phyloP scores from a whole-genome alignment of 768 basidiomycete genomes.

The Lepiota venenata region DNA sequence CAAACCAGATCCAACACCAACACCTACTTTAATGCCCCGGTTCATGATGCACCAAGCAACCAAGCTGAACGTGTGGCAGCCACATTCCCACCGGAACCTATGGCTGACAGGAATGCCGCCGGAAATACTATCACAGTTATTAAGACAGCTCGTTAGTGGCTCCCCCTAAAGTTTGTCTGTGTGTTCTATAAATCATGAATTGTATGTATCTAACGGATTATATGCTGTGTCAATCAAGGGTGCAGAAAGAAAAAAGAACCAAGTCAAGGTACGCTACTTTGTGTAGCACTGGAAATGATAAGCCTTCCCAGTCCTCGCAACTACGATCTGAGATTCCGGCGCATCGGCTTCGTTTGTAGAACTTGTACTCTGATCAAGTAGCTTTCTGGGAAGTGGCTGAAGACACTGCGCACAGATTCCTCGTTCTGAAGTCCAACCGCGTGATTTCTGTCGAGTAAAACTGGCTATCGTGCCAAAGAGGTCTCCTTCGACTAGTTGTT shows the following conservation, averaged over 20 bases:
- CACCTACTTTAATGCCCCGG: too few relatives aligned
- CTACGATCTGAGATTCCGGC: conserved; percentile 32
- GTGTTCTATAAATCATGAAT: too few relatives aligned
- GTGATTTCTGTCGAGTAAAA: conserved; percentile 49
- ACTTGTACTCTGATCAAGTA: neutral
- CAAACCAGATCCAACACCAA: too few relatives aligned
- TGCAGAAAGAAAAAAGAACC: neutral
- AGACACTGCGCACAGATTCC: conserved; percentile 52
- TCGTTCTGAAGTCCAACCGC: conserved; percentile 59
- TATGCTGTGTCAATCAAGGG: neutral
- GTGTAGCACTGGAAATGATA: conserved; percentile 48
- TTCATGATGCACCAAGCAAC: too few relatives aligned
- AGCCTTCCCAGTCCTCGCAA: conserved; percentile 57
- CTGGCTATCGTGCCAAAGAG: conserved; percentile 71
- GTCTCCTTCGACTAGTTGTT: conserved; percentile 77
- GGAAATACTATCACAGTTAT: neutral
- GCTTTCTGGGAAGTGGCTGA: conserved; percentile 31
- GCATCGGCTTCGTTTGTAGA: conserved; percentile 12
- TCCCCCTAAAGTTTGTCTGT: too few relatives aligned
- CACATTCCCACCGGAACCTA: conserved; percentile 1
- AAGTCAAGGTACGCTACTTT: neutral
- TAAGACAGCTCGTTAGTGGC: neutral
- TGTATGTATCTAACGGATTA: neutral
- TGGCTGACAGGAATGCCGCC: conserved; percentile 3
- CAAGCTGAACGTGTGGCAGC: neutral